Base-by-base conservation (phyloP, 1,284 basidiomycete genomes). In the Leccinum fallax region DNA sequence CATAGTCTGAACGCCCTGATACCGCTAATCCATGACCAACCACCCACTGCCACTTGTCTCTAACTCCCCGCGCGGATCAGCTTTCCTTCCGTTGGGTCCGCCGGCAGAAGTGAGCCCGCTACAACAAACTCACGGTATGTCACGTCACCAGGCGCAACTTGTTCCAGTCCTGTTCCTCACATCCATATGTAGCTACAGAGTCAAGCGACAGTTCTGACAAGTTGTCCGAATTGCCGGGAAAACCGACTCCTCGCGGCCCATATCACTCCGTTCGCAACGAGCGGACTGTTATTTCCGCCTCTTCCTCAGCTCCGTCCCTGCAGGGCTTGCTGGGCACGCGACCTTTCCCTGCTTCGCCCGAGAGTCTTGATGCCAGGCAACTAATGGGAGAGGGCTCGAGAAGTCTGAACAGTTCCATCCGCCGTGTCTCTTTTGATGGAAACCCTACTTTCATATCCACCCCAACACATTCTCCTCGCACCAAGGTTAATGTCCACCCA, bases 381-480 rank as follows among this genome's bases (percentile, higher is more conserved):
- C 19, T 36, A 28, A 43, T 52, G 3, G 69, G 73, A n/a, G 79
- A 79, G 2, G 68, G 69, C 1, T 74, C 74, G 3, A 40, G 64
- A 1, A 69, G 70, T 26, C 69, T 67, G 48, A 74, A 71, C 16
- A 74, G 73, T 13, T 71, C 77, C 11, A 71, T 69, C 19, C 76
- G 77, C 53, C 77, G 77, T 46, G 76, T 79, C 52, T 78, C 77
- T 3, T 77, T 81, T n/a, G 82, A 83, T 49, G 78, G 75, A 57
- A 76, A 77, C 48, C 73, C 66, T 24, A 55, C 51, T 5, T 73
- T 78, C 6, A 62, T 74, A 13, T 69, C 78, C 5, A 55, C 74
- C 64, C 34, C 63, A 68, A 63, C 34, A 16, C 70, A 75, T 38
- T 77, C 70, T 46, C 63, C 77, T 43, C 73, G 68, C 55, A 69